Evolutionary conservation across 768 basidiomycete genomes (phyloP).

Genomic region (Leccinum variicolor): DNA sequence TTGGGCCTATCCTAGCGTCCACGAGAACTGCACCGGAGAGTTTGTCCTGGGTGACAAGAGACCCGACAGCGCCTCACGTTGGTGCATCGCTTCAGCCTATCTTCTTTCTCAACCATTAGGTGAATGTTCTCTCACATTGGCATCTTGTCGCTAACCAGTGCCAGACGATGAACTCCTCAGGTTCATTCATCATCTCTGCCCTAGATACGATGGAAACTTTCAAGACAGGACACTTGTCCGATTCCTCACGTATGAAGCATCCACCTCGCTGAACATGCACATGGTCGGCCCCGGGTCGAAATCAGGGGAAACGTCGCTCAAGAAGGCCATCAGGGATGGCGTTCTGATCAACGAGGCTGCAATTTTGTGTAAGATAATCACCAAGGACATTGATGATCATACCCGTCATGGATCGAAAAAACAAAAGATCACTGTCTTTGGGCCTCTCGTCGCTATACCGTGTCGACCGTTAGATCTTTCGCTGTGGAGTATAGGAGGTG

Average conservation of each 20-base stretch:
- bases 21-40: slow-evolving; percentile 35
- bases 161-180: slow-evolving; percentile 69
- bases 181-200: slow-evolving; percentile 78
- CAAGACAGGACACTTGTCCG: slow-evolving; percentile 67
- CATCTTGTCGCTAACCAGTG: slow-evolving; percentile 11
- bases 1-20: slow-evolving; percentile 57
- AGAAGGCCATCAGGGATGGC: slow-evolving; percentile 41
- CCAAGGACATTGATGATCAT: slow-evolving; percentile 17
- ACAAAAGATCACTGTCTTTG: slow-evolving; percentile 25
- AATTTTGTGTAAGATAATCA: slow-evolving; percentile 41
- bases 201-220: slow-evolving; percentile 72
- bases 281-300: slow-evolving; percentile 48
- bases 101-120: slow-evolving; percentile 58
- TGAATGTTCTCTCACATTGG: slow-evolving; percentile 20
- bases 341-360: slow-evolving; percentile 35
- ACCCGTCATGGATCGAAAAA: background rate
- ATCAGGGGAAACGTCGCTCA: slow-evolving; percentile 38
- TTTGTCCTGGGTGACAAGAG: slow-evolving; percentile 59
- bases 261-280: slow-evolving; percentile 80
- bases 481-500: slow-evolving; percentile 82
- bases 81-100: slow-evolving; percentile 69
- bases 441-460: slow-evolving; percentile 59
- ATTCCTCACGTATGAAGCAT: slow-evolving; percentile 82
- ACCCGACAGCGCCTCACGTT: slow-evolving; percentile 36
- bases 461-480: slow-evolving; percentile 67